Conservation (phyloP, 768 basidiomycete species). For the Austroboletus eburneus region DNA sequence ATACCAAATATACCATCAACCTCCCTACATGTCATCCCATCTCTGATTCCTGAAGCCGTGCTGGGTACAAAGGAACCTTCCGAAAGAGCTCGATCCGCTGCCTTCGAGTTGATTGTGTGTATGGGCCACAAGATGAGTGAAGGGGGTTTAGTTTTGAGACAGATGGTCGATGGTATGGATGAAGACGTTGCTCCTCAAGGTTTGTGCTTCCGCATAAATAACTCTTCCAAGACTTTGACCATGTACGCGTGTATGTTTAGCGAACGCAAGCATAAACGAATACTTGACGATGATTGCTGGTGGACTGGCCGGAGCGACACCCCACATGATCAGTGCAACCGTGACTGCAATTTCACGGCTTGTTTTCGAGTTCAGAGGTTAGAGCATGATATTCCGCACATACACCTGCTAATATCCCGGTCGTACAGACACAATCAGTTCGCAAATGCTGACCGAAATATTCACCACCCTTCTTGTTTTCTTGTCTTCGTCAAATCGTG, state of each 20-base stretch:
- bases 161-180: slow-evolving; percentile 80
- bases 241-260: slow-evolving; percentile 31
- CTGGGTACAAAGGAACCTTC: slow-evolving; percentile 96
- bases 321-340: slow-evolving; percentile 98
- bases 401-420: background rate
- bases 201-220: slow-evolving; percentile 15
- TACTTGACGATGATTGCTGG: slow-evolving; percentile 97
- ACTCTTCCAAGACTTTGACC: background rate
- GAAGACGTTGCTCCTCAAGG: slow-evolving; percentile 52
- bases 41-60: slow-evolving; percentile 89
- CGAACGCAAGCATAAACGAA: slow-evolving; percentile 77
- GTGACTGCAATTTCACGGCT: slow-evolving; percentile 92
- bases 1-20: slow-evolving; percentile 64
- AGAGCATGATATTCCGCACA: background rate
- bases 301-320: slow-evolving; percentile 86
- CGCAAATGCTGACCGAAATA: slow-evolving; percentile 76
- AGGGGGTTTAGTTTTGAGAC: slow-evolving; percentile 79
- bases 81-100: slow-evolving; percentile 82
- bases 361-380: slow-evolving; percentile 95
- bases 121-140: slow-evolving; percentile 91
- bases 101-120: slow-evolving; percentile 83
- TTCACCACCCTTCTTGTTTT: slow-evolving; percentile 86
- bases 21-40: slow-evolving; percentile 79
- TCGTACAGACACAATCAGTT: slow-evolving; percentile 57
- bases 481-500: slow-evolving; percentile 89